Evolutionary conservation across 2,329 filamentous ascomycete genomes (phyloP).

Genomic region (Neurospora crassa): DNA sequence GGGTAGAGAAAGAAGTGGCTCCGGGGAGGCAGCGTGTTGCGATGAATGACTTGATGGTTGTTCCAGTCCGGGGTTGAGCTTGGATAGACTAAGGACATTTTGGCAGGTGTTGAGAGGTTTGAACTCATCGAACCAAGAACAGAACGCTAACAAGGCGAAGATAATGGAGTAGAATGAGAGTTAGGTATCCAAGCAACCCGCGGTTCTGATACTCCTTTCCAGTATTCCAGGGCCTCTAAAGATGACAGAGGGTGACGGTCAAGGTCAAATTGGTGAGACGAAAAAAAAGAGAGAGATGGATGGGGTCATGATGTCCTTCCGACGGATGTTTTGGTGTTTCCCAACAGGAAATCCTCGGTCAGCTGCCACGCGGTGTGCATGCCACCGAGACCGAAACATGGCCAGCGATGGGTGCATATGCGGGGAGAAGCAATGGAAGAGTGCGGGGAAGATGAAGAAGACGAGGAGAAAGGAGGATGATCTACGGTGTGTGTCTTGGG

Average conservation of each 20-base stretch:
- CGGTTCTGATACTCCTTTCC: no score
- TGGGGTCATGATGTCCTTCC: not conserved
- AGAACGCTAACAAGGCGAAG: not conserved
- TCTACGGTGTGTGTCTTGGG: not conserved
- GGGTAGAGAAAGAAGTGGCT: slow-evolving; percentile 45
- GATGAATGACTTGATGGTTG: slow-evolving; percentile 47
- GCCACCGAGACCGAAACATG: not conserved
- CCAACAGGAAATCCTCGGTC: not conserved
- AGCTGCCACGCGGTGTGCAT: not conserved
- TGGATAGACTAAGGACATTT: slow-evolving; percentile 2
- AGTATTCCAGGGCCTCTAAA: no score
- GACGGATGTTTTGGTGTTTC: not conserved
- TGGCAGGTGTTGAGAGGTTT: not conserved
- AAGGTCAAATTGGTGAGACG: not conserved
- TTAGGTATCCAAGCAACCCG: no score
- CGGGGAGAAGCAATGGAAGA: not conserved
- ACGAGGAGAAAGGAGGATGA: not conserved
- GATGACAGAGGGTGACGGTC: not conserved
- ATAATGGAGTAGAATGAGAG: no score
- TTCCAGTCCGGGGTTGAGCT: slow-evolving; percentile 43
- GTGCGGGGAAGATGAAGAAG: not conserved
- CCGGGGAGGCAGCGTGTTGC: slow-evolving; percentile 44
- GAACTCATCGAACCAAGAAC: not conserved
- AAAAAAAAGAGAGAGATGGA: not conserved
- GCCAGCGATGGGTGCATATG: not conserved